Evolutionary conservation across 2,329 filamentous ascomycete species (phyloP).

Genomic region (Diaporthe nobilis): DNA sequence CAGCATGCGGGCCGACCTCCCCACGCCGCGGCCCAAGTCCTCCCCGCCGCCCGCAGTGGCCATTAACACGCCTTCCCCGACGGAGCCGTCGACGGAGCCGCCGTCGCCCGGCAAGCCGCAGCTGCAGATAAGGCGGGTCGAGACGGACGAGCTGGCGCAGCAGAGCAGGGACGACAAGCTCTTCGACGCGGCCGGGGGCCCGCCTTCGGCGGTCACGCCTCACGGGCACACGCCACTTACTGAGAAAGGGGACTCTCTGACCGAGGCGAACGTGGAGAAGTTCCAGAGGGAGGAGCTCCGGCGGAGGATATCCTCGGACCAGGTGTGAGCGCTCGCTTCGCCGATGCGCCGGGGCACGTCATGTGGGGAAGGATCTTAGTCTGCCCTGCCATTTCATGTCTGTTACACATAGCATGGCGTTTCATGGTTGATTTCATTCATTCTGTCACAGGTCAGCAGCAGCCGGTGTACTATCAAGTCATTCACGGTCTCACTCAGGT

Average conservation of each 20-base stretch:
- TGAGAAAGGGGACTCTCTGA: slow-evolving; percentile 44
- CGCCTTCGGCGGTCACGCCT: slow-evolving; percentile 24
- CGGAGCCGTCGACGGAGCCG: neutral
- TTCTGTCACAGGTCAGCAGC: neutral
- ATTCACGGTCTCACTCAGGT: neutral
- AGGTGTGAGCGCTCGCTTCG: neutral
- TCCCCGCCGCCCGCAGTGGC: neutral
- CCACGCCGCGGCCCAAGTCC: slow-evolving; percentile 34
- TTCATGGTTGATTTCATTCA: slow-evolving; percentile 2
- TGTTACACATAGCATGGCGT: slow-evolving; percentile 40
- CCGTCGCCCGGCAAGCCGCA: slow-evolving; percentile 30
- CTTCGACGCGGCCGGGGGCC: slow-evolving; percentile 45
- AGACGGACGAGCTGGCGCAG: slow-evolving; percentile 46
- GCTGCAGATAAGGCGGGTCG: slow-evolving; percentile 35
- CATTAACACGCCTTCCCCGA: neutral
- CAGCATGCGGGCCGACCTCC: slow-evolving; percentile 4
- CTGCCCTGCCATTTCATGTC: neutral
- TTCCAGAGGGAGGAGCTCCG: slow-evolving; percentile 43
- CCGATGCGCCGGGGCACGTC: neutral
- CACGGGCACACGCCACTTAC: slow-evolving; percentile 41
- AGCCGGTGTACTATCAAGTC: neutral
- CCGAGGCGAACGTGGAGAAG: slow-evolving; percentile 47
- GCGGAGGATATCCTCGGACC: slow-evolving; percentile 32
- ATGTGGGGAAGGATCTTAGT: neutral
- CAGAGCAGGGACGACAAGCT: slow-evolving; percentile 48